These are phyloP conservation scores for Paecilomyces dactylethromorphus DNA, from an alignment of 2,329 filamentous ascomycete species.

Conservation along the genomic window DNA sequence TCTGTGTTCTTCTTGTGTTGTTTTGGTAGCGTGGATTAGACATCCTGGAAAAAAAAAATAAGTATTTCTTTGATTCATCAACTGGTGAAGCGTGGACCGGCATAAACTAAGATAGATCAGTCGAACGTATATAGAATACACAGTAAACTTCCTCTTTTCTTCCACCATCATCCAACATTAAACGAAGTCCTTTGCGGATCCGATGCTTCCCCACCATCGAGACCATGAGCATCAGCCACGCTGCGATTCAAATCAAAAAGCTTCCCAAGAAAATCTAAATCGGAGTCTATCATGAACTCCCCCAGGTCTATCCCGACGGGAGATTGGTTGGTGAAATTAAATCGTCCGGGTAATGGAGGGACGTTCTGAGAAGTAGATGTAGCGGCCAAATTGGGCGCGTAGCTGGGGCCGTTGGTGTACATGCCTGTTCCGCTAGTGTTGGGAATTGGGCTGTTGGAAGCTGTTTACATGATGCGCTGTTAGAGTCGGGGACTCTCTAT, in stretches of 20 bases:
- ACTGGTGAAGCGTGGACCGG: neutral
- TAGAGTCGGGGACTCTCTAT: neutral
- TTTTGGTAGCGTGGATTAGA: neutral
- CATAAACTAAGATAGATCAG: no score
- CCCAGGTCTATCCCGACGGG: constrained; percentile 3
- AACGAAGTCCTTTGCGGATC: neutral
- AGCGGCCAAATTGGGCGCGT: neutral
- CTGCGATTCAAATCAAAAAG: constrained; percentile 2
- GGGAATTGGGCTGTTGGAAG: neutral
- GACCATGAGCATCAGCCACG: neutral
- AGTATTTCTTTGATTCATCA: no score
- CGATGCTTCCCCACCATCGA: neutral
- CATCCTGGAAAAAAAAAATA: no score
- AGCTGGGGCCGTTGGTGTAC: neutral
- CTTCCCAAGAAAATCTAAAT: constrained; percentile 2
- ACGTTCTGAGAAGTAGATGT: neutral
- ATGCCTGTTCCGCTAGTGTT: neutral
- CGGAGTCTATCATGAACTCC: constrained; percentile 5
- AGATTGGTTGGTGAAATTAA: constrained; percentile 1
- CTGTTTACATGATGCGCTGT: neutral
- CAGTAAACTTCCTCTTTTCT: neutral
- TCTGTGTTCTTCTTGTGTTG: neutral
- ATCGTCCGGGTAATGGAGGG: neutral
- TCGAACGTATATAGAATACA: neutral
- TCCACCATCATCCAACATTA: neutral